Percentiles rank a stretch among this genome's conserved stretches.
Evolutionary conservation across 257 asterid genomes (phyloP).

Genomic region (Solanum appendiculatum): DNA sequence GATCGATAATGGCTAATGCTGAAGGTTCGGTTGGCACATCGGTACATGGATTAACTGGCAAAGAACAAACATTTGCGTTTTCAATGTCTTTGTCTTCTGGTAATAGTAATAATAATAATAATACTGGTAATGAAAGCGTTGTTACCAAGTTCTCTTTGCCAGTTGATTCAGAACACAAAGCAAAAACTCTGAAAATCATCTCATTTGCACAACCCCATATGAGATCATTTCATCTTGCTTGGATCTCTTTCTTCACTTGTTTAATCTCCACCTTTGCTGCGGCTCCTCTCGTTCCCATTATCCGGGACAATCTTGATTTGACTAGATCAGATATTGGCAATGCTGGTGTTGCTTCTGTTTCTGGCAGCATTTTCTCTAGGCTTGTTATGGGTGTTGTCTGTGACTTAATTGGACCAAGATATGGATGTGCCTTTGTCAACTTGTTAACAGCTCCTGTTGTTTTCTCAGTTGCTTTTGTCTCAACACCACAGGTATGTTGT

Average conservation of each 20-base stretch:
- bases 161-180: constrained; percentile 7
- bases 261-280: constrained; percentile 5
- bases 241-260: constrained; percentile 1
- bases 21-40: background rate
- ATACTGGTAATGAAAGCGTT: background rate
- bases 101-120: too few species aligned
- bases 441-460: background rate
- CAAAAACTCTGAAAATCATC: background rate
- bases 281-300: background rate
- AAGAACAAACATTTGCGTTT: background rate
- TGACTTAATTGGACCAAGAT: constrained; percentile 1
- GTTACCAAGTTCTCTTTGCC: background rate
- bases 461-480: constrained; percentile 1
- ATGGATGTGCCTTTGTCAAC: constrained; percentile 1
- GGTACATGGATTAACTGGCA: background rate
- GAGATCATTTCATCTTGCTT: constrained; percentile 7
- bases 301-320: background rate
- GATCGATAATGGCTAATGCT: background rate
- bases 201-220: constrained; percentile 7
- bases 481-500: background rate
- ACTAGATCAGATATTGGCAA: constrained; percentile 5
- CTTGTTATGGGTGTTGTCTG: background rate
- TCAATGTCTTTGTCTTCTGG: background rate
- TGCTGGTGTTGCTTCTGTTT: constrained; percentile 5
- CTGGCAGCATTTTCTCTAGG: constrained; percentile 7